Evolutionary conservation across 2,329 filamentous ascomycete genomes (phyloP), one percentile per base, ranked within the genome.

Genomic region (Venturiaceae sp.): DNA sequence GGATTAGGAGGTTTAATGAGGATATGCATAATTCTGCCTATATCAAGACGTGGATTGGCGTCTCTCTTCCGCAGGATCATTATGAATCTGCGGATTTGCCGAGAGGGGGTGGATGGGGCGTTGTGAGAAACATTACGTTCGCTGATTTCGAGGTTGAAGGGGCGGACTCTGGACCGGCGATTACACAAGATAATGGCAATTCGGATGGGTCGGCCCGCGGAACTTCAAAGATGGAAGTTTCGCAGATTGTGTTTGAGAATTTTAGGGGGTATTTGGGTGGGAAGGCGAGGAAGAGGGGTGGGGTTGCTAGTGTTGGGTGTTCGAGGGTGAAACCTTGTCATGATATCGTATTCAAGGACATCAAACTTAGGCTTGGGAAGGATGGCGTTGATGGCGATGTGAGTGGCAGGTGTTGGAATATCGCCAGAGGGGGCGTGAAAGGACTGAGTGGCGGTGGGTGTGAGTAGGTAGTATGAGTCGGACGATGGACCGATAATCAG

Each of bases 11-110:
- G 14, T 69, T 75, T 63, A 78, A 79, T 57, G 67, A 74, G 16
- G 73, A 79, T 60, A 76, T 78, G 70, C 69, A 76, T 57, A 75
- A 77, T 60, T 67, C 68, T 14, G 78, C 76, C 0, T 81, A 82
- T 62, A 79, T 83, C 66, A 83, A 83, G 64, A 82, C 80, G 0
- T 83, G 78, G 77, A 71, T 80, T 3, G 80, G 80, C 3, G 74
- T 68, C 1, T 71, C 75, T 2, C 72, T 77, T 0, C 71, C 72
- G 0, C 76, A 81, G 62, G 64, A 34, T 3, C 21, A 59, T 7
- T 83, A 83, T 63, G 79, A 83, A 63, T 75, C 70, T 57, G 77
- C 68, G 7, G 74, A 71, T 21, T 66, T 73, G 36, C 78, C 80
- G 3, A 71, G 77, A 4, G 80, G 80, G 11, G 78, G 74, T 14